phyloP scores from a whole-genome alignment of 2,329 filamentous ascomycete genomes.

The Fusarium lateritium region DNA sequence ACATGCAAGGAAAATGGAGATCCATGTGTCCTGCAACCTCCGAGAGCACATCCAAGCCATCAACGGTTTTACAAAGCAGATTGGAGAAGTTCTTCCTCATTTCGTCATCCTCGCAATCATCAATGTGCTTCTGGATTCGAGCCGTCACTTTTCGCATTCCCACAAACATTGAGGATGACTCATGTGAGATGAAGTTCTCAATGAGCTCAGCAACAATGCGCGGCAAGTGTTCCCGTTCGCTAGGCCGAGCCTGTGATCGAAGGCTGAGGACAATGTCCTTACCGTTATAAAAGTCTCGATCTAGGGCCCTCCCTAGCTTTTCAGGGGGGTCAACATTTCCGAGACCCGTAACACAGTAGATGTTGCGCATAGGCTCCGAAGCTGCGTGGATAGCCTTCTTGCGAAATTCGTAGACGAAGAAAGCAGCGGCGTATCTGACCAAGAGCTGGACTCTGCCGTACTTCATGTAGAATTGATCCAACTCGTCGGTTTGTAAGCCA shows the following conservation, averaged over 20 bases:
- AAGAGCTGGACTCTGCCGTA: background rate
- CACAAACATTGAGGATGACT: slow-evolving; percentile 18
- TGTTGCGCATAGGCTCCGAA: slow-evolving; percentile 34
- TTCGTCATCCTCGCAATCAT: slow-evolving; percentile 31
- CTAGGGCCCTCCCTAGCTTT: background rate
- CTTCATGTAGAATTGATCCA: background rate
- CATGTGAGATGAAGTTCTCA: slow-evolving; percentile 43
- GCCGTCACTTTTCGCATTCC: slow-evolving; percentile 41
- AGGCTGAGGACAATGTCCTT: slow-evolving; percentile 6
- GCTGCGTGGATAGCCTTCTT: slow-evolving; percentile 44
- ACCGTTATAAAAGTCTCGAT: slow-evolving; percentile 11
- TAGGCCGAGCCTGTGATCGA: background rate
- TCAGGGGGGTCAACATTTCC: background rate
- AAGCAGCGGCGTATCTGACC: slow-evolving; percentile 36
- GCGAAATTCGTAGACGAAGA: slow-evolving; percentile 43
- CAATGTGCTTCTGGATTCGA: slow-evolving; percentile 34
- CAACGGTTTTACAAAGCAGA: slow-evolving; percentile 43
- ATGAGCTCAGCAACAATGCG: slow-evolving; percentile 40
- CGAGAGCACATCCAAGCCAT: slow-evolving; percentile 41
- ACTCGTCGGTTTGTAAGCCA: background rate
- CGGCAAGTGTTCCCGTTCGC: slow-evolving; percentile 14
- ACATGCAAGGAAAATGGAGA: background rate
- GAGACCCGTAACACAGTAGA: slow-evolving; percentile 11
- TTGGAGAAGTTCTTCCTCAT: slow-evolving; percentile 26
- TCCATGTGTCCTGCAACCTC: slow-evolving; percentile 43